Conservation (phyloP, 345 rosid genomes). For the Euclidium syriacum region DNA sequence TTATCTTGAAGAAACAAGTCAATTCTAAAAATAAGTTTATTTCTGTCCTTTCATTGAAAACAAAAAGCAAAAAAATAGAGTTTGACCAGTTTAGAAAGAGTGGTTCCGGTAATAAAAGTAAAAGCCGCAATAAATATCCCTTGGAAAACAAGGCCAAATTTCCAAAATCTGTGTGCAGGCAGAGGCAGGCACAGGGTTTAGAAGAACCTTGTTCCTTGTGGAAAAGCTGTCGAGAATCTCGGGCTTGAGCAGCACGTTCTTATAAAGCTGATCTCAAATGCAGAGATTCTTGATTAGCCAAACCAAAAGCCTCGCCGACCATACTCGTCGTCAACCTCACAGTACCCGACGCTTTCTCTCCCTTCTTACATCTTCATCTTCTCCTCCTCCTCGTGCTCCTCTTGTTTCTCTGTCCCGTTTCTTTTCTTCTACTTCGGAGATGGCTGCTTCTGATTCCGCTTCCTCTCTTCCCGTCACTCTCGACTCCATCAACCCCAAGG, state of each 20-base stretch:
- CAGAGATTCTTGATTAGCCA: constrained; percentile 45
- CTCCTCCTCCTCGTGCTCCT: background rate
- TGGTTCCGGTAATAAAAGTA: background rate
- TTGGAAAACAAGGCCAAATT: constrained; percentile 19
- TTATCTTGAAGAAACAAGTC: too few relatives aligned
- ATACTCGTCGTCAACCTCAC: constrained; percentile 23
- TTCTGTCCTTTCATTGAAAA: too few relatives aligned
- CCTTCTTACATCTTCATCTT: background rate
- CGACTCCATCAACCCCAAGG: constrained; percentile 62
- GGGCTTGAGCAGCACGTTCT: background rate
- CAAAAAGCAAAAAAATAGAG: background rate
- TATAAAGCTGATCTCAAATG: constrained; percentile 34
- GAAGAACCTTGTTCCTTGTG: background rate
- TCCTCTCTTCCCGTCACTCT: constrained; percentile 32
- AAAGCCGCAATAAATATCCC: background rate
- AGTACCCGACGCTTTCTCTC: constrained; percentile 1
- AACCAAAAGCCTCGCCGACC: constrained; percentile 26
- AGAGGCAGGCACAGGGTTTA: background rate
- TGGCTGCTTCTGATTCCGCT: constrained; percentile 24
- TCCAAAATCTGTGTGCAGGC: constrained; percentile 13
- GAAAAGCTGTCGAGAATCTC: background rate
- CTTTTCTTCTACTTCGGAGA: constrained; percentile 36
- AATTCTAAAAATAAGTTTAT: too few relatives aligned
- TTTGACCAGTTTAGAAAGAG: background rate
- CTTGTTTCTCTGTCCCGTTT: constrained; percentile 30